Conservation (phyloP, 2,329 filamentous ascomycete genomes). For the Apiospora phragmitis region DNA sequence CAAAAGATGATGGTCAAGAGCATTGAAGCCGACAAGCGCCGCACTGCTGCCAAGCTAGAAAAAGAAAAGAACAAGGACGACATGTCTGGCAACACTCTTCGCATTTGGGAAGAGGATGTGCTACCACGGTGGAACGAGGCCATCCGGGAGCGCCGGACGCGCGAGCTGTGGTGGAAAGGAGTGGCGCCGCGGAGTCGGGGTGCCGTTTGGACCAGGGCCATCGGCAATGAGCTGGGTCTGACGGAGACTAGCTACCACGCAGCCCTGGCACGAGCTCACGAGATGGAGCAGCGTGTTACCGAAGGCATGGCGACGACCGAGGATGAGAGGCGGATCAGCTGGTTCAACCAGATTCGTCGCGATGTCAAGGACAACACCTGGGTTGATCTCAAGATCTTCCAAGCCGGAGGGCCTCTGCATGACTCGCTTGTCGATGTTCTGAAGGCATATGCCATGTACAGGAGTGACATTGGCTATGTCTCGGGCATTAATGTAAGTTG, state of each 20-base stretch:
- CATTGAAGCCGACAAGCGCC: constrained; percentile 59
- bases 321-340: constrained; percentile 56
- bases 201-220: constrained; percentile 67
- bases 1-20: constrained; percentile 77
- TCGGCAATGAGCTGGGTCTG: constrained; percentile 73
- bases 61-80: constrained; percentile 57
- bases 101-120: constrained; percentile 75
- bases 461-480: constrained; percentile 78
- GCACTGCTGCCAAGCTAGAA: constrained; percentile 52
- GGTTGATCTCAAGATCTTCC: constrained; percentile 73
- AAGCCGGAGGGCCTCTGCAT: constrained; percentile 65
- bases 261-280: constrained; percentile 66
- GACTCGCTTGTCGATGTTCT: constrained; percentile 69
- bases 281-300: constrained; percentile 58
- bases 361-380: constrained; percentile 68
- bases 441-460: constrained; percentile 79
- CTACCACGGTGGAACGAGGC: constrained; percentile 74
- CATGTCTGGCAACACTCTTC: constrained; percentile 47
- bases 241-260: constrained; percentile 68
- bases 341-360: constrained; percentile 63
- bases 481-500: constrained; percentile 71
- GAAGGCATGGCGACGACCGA: constrained; percentile 52
- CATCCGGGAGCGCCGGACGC: constrained; percentile 66
- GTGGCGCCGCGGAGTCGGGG: constrained; percentile 71
- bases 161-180: constrained; percentile 82